Evolutionary conservation across 768 basidiomycete genomes (phyloP), one percentile per base, ranked within the genome.

Genomic region (Tricholoma matsutake): DNA sequence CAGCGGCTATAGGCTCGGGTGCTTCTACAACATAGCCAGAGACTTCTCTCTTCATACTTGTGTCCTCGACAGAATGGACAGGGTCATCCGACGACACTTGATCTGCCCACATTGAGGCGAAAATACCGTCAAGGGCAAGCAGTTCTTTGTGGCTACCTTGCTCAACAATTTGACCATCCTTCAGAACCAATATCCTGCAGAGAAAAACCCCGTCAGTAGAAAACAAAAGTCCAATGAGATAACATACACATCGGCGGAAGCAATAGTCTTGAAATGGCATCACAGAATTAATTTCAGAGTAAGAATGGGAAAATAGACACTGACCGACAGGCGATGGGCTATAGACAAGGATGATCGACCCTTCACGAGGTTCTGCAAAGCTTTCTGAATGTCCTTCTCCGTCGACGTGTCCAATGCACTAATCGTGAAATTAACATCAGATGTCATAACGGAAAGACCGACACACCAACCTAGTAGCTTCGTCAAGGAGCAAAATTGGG

Each of bases 381-480:
- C 91, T 63, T 87, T 88, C 71, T 95, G 91, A 59, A 96, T 94
- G 66, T 92, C 91, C 60, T 91, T 88, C 72, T 96, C 94, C 0
- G 94, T 95, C 9, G 88, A 86, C 1, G 94, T 95, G 73, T 97
- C 94, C 62, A 97, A 75, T 11, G 94, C 93, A 63, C 89, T 89
- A 63, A 8, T n/a, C n/a, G 20, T 47, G 20, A 25, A 37, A 57
- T 53, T 47, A 60, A 16, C 54, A 35, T 28, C 63, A 58, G 59
- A 14, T 22, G 28, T 47, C 6, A 11, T 29, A 39, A 22, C 1
- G 31, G 28, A 34, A 34, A 11, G n/a, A 54, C 28, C 20, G 22
- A 34, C 20, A 61, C 45, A 29, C 71, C 25, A 62, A 84, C 86
- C 86, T 89, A 0, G 87, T 90, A 13, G 88, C 89, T 73, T 90